Conservation (phyloP, 2,329 filamentous ascomycete genomes). For the Rutstroemia sp. region DNA sequence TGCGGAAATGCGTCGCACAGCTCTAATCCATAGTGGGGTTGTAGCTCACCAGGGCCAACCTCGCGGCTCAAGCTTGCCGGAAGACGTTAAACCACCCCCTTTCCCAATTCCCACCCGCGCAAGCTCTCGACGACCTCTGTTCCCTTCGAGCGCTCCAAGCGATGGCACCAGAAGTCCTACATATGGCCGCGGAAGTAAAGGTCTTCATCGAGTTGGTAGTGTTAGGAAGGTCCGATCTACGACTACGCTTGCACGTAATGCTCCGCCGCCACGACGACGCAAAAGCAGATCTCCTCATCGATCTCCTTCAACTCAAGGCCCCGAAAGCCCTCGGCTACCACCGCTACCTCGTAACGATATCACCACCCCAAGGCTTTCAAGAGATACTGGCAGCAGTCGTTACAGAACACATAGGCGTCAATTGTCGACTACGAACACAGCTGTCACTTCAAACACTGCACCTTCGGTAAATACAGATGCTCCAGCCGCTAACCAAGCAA, state of each 20-base stretch:
- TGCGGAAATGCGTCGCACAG: constrained; percentile 64
- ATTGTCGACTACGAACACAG: constrained; percentile 51
- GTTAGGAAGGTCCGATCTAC: constrained; percentile 83
- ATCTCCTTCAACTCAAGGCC: constrained; percentile 58
- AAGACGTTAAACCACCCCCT: constrained; percentile 56
- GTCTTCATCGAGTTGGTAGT: constrained; percentile 49
- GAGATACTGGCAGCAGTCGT: constrained; percentile 34
- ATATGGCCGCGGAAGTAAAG: constrained; percentile 46
- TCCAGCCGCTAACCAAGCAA: constrained; percentile 47
- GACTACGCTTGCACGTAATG: constrained; percentile 54
- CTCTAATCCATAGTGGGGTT: constrained; percentile 74
- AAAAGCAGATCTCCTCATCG: constrained; percentile 56
- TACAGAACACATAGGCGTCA: constrained; percentile 48
- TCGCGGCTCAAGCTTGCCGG: constrained; percentile 58
- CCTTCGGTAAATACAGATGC: not conserved
- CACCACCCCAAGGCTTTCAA: constrained; percentile 44
- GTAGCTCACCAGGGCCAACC: constrained; percentile 58
- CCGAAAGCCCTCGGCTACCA: constrained; percentile 64
- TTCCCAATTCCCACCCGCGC: constrained; percentile 87
- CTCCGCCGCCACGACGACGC: constrained; percentile 40
- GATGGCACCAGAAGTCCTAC: constrained; percentile 77
- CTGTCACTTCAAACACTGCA: constrained; percentile 24
- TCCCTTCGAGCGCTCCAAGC: constrained; percentile 54
- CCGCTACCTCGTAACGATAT: constrained; percentile 69
- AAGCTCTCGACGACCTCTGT: constrained; percentile 70